phyloP scores from a whole-genome alignment of 352 stramenopile species.

The Globisporangium carolinianum region DNA sequence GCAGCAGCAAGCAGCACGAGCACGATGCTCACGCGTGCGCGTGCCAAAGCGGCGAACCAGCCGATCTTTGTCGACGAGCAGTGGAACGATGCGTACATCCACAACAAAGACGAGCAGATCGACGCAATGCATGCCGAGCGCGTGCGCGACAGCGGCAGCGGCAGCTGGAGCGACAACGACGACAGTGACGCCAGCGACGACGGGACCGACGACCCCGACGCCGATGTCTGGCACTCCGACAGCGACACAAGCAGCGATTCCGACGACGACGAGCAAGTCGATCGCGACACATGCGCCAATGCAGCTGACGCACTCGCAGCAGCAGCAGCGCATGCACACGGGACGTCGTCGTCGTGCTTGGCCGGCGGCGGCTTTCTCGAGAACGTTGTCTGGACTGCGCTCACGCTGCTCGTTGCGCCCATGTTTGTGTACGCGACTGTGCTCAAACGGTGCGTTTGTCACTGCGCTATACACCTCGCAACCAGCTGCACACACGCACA shows the following conservation, averaged over 20 bases:
- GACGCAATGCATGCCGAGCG: slow-evolving; percentile 56
- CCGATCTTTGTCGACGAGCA: slow-evolving; percentile 77
- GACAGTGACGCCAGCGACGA: slow-evolving; percentile 31
- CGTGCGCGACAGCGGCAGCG: slow-evolving; percentile 30
- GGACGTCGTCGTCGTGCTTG: slow-evolving; percentile 18
- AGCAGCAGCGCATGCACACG: slow-evolving; percentile 1
- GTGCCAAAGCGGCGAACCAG: slow-evolving; percentile 50
- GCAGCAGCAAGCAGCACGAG: not conserved
- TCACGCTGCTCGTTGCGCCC: slow-evolving; percentile 27
- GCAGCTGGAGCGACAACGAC: slow-evolving; percentile 30
- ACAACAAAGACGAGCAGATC: slow-evolving; percentile 80
- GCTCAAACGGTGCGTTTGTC: slow-evolving; percentile 7
- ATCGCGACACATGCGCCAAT: slow-evolving; percentile 3
- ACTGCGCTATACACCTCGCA: not conserved
- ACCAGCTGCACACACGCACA: too few relatives aligned
- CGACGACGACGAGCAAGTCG: slow-evolving; percentile 3
- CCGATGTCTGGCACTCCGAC: slow-evolving; percentile 17
- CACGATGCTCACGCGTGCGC: slow-evolving; percentile 64
- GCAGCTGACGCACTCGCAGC: slow-evolving; percentile 11
- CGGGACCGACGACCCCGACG: slow-evolving; percentile 11
- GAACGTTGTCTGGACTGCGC: slow-evolving; percentile 55
- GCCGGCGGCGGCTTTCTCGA: slow-evolving; percentile 27
- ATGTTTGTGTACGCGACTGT: slow-evolving; percentile 41
- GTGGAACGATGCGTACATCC: slow-evolving; percentile 81
- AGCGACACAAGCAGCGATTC: slow-evolving; percentile 11